A percentile compares a stretch with the other conserved stretches of the same genome.
Evolutionary conservation across 306 rosid genomes (phyloP).

Genomic region (Glycyrrhiza uralensis): DNA sequence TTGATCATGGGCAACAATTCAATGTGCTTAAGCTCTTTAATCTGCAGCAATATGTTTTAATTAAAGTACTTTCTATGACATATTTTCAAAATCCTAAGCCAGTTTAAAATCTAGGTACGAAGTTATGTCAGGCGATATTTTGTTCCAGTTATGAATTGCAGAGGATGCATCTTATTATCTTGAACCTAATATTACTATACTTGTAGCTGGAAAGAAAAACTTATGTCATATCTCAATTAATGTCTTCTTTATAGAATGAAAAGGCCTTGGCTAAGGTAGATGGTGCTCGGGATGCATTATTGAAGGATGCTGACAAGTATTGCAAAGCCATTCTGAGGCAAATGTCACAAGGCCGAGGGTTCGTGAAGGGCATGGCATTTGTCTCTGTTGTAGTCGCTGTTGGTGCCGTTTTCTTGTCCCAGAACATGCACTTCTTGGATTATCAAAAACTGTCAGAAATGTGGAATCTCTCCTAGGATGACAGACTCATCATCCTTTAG

Average conservation of each 20-base stretch:
- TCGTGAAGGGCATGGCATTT: constrained; percentile 43
- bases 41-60: background rate
- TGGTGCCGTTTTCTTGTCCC: constrained; percentile 37
- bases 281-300: constrained; percentile 10
- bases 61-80: background rate
- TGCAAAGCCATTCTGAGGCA: constrained; percentile 35
- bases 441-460: constrained; percentile 27
- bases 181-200: background rate
- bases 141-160: background rate
- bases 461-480: constrained; percentile 30
- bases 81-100: background rate
- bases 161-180: constrained; percentile 4
- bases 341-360: constrained; percentile 37
- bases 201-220: background rate
- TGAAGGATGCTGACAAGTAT: constrained; percentile 44
- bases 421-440: constrained; percentile 39
- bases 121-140: background rate
- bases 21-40: background rate
- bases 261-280: constrained; percentile 31
- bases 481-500: background rate
- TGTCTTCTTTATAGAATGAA: constrained; percentile 34
- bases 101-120: background rate
- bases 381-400: constrained; percentile 31
- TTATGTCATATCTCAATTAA: background rate
- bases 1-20: background rate